Evolutionary conservation across 2,329 filamentous ascomycete genomes (phyloP).

Genomic region (Fonsecaea monophora): DNA sequence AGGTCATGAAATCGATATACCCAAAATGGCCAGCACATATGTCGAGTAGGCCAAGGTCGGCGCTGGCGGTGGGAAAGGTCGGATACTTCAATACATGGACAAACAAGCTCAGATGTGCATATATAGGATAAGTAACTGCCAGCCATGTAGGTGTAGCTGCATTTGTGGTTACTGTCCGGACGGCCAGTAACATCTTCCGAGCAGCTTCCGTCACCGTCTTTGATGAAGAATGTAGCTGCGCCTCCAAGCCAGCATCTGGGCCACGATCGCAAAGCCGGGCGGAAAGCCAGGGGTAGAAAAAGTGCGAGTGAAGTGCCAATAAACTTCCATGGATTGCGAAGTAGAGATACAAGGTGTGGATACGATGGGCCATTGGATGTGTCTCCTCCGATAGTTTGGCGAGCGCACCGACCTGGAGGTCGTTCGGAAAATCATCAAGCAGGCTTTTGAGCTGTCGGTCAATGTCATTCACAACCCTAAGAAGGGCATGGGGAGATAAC

Average conservation of each 20-base stretch:
- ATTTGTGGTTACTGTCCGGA: conserved; percentile 9
- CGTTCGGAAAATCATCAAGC: conserved; percentile 17
- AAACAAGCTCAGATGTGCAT: conserved; percentile 22
- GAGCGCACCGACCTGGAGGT: conserved; percentile 9
- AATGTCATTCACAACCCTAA: conserved; percentile 8
- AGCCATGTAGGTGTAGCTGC: conserved; percentile 19
- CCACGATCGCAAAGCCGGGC: conserved; percentile 2
- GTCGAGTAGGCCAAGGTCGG: conserved; percentile 25
- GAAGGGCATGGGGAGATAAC: conserved; percentile 11
- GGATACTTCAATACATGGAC: conserved; percentile 19
- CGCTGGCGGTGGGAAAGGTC: not conserved
- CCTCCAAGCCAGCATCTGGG: conserved; percentile 8
- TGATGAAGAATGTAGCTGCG: conserved; percentile 5
- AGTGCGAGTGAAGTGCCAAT: conserved; percentile 17
- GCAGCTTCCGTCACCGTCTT: conserved; percentile 17
- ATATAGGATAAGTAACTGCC: conserved; percentile 25
- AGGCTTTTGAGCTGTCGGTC: conserved; percentile 14
- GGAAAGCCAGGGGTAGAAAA: conserved; percentile 26
- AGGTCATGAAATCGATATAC: conserved; percentile 19
- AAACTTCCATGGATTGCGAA: conserved; percentile 23
- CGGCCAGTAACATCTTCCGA: conserved; percentile 25
- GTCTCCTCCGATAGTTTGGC: conserved; percentile 3
- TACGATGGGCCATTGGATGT: not conserved
- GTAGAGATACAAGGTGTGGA: conserved; percentile 21
- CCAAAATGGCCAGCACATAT: conserved; percentile 25